A percentile compares a stretch with the other conserved stretches of the same genome.
phyloP scores from a whole-genome alignment of 768 basidiomycete genomes.

The Amanita rubescens region DNA sequence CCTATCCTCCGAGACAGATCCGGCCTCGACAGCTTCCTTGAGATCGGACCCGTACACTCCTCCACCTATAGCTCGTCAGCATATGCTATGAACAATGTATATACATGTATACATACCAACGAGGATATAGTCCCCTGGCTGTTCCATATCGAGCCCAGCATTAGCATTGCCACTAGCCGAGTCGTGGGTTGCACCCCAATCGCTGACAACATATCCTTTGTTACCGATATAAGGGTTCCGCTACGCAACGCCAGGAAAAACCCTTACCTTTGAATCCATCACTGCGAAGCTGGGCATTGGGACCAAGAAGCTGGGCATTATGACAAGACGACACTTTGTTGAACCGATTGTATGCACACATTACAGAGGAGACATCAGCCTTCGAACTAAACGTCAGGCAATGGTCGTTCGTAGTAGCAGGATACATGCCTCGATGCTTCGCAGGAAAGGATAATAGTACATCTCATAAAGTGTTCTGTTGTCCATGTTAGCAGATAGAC shows the following conservation, averaged over 20 bases:
- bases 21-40: constrained; percentile 27
- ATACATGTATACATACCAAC: constrained; percentile 25
- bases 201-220: constrained; percentile 41
- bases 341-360: constrained; percentile 48
- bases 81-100: neutral
- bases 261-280: constrained; percentile 36
- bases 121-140: constrained; percentile 41
- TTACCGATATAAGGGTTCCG: neutral
- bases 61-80: constrained; percentile 21
- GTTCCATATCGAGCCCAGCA: constrained; percentile 44
- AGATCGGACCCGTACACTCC: constrained; percentile 22
- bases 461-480: constrained; percentile 42
- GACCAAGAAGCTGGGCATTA: constrained; percentile 41
- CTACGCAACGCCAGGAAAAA: neutral
- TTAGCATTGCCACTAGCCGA: constrained; percentile 38
- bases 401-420: neutral
- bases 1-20: constrained; percentile 25
- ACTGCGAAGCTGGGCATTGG: constrained; percentile 28
- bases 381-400: constrained; percentile 10
- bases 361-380: constrained; percentile 44
- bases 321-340: constrained; percentile 63
- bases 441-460: constrained; percentile 40
- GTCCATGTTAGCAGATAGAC: constrained; percentile 29
- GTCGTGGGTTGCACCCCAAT: constrained; percentile 47
- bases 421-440: constrained; percentile 37